phyloP scores from a whole-genome alignment of 1,139 yeast genomes.

The Taiozyma sp. region DNA sequence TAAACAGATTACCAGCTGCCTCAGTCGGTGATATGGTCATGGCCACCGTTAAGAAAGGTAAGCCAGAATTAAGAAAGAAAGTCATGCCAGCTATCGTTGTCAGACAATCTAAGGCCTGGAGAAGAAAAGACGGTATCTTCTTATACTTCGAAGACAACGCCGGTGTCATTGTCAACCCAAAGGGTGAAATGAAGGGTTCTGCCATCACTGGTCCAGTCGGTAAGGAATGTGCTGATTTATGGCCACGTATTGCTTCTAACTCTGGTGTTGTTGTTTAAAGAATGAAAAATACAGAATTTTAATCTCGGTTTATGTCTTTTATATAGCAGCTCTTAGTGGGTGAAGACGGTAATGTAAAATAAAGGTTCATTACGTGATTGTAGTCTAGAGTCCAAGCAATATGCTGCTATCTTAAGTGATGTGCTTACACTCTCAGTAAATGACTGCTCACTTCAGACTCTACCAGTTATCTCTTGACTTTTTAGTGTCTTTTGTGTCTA shows the following conservation, averaged over 20 bases:
- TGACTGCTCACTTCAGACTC: too few relatives aligned
- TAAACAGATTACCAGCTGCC: slow-evolving; percentile 99
- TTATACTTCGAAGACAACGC: slow-evolving; percentile 99
- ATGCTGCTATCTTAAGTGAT: too few relatives aligned
- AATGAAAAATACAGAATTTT: neutral
- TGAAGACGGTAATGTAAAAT: neutral
- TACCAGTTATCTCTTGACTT: neutral
- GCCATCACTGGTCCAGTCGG: slow-evolving; percentile 99
- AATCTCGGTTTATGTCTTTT: neutral
- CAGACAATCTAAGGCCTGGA: slow-evolving; percentile 99
- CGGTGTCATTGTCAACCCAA: slow-evolving; percentile 99
- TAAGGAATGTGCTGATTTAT: slow-evolving; percentile 99
- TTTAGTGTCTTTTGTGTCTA: neutral
- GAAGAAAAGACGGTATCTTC: slow-evolving; percentile 99
- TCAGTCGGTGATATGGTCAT: slow-evolving; percentile 99
- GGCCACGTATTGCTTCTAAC: slow-evolving; percentile 99
- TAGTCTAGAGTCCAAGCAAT: too few relatives aligned
- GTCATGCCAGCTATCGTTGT: slow-evolving; percentile 99
- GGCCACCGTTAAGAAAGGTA: slow-evolving; percentile 99
- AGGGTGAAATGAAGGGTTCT: slow-evolving; percentile 99
- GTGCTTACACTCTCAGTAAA: too few relatives aligned
- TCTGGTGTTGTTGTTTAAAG: slow-evolving; percentile 99
- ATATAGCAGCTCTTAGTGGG: neutral
- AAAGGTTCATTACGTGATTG: neutral
- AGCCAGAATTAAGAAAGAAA: slow-evolving; percentile 99